Conservation (phyloP, 768 basidiomycete species). For the Nidularia pulvinata region DNA sequence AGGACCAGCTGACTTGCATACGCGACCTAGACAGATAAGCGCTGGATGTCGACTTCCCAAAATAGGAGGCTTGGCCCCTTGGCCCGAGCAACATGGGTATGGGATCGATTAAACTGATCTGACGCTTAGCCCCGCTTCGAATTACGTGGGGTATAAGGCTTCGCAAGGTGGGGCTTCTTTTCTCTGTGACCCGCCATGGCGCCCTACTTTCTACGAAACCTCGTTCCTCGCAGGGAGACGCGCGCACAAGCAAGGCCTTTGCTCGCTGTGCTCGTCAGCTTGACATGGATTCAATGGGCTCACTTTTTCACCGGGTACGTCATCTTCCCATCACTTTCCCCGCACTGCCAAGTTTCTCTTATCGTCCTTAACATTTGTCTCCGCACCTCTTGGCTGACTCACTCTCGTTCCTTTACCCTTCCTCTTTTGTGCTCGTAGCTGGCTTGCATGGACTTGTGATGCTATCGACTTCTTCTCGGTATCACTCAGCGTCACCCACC, state of each 20-base stretch:
- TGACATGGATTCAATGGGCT: constrained; percentile 56
- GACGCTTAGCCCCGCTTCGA: too few relatives aligned
- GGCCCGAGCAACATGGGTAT: too few relatives aligned
- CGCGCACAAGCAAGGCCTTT: constrained; percentile 33
- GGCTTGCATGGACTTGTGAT: constrained; percentile 88
- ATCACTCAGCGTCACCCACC: constrained; percentile 49
- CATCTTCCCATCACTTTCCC: background rate
- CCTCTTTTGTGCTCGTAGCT: constrained; percentile 34
- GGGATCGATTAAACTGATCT: too few relatives aligned
- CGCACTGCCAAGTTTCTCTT: background rate
- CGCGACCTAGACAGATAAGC: too few relatives aligned
- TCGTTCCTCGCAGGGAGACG: constrained; percentile 48
- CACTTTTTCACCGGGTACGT: constrained; percentile 64
- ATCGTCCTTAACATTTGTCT: background rate
- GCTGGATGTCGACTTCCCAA: too few relatives aligned
- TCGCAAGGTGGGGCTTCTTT: background rate
- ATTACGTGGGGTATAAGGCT: too few relatives aligned
- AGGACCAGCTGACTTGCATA: too few relatives aligned
- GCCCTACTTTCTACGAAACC: constrained; percentile 46
- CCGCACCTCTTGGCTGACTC: background rate
- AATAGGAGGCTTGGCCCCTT: too few relatives aligned
- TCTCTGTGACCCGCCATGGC: constrained; percentile 39
- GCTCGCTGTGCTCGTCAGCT: constrained; percentile 33
- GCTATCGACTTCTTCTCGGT: constrained; percentile 89
- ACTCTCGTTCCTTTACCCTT: background rate